phyloP scores from a whole-genome alignment of 495 filamentous ascomycete species.

The Daldinia childiae region DNA sequence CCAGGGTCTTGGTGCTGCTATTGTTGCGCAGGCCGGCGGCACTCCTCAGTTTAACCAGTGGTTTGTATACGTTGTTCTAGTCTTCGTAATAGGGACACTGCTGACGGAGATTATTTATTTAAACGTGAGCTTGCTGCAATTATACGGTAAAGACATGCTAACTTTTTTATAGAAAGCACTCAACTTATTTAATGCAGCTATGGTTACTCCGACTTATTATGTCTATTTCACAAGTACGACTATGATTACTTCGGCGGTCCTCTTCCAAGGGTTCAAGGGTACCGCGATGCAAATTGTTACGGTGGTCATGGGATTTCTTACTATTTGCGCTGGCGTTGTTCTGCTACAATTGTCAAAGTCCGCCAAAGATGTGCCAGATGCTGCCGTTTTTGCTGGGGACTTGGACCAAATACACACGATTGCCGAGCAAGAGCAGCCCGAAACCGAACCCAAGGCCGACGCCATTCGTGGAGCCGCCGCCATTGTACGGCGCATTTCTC shows the following conservation, averaged over 20 bases:
- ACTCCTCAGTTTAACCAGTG: slow-evolving; percentile 91
- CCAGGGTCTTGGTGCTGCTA: slow-evolving; percentile 91
- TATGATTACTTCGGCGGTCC: slow-evolving; percentile 89
- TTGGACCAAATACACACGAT: slow-evolving; percentile 95
- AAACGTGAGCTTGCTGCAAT: slow-evolving; percentile 72
- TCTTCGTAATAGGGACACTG: slow-evolving; percentile 88
- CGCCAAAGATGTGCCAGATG: slow-evolving; percentile 94
- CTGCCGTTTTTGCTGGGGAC: slow-evolving; percentile 91
- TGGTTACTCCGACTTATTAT: slow-evolving; percentile 98
- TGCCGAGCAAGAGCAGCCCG: slow-evolving; percentile 91
- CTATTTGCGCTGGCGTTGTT: slow-evolving; percentile 96
- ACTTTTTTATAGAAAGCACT: slow-evolving; percentile 85
- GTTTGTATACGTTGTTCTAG: slow-evolving; percentile 92
- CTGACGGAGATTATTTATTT: slow-evolving; percentile 94
- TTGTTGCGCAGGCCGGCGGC: slow-evolving; percentile 85
- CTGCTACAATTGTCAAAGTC: slow-evolving; percentile 97
- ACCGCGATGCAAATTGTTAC: slow-evolving; percentile 81
- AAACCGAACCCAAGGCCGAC: slow-evolving; percentile 95
- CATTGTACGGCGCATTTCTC: slow-evolving; percentile 85
- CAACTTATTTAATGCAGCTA: slow-evolving; percentile 95
- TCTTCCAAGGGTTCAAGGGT: slow-evolving; percentile 96
- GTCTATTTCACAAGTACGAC: slow-evolving; percentile 97
- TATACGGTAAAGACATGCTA: slow-evolving; percentile 30
- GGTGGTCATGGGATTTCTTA: slow-evolving; percentile 91
- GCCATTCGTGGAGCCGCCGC: slow-evolving; percentile 92